phyloP scores from a whole-genome alignment of 148 eudicot species.

The Cornus florida region DNA sequence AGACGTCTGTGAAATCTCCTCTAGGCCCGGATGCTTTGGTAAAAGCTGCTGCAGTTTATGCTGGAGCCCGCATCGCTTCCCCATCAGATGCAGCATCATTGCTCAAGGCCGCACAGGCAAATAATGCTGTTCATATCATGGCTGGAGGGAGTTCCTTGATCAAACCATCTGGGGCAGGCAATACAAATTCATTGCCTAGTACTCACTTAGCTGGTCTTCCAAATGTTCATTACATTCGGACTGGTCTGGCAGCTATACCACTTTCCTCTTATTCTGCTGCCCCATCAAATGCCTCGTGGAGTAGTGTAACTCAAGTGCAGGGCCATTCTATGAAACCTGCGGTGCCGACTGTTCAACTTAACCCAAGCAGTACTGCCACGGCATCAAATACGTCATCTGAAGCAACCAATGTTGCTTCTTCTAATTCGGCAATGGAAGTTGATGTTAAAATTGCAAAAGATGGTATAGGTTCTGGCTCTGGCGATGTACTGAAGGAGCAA shows the following conservation, averaged over 20 bases:
- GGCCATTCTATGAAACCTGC: constrained; percentile 31
- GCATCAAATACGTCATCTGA: constrained; percentile 9
- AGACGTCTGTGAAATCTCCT: constrained; percentile 36
- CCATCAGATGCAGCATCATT: constrained; percentile 61
- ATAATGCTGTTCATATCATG: constrained; percentile 56
- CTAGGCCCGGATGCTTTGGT: constrained; percentile 54
- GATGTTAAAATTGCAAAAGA: not conserved
- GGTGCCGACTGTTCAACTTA: constrained; percentile 21
- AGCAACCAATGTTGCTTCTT: not conserved
- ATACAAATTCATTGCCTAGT: constrained; percentile 36
- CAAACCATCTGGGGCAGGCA: constrained; percentile 37
- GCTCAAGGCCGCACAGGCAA: constrained; percentile 64
- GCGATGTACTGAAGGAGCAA: constrained; percentile 19
- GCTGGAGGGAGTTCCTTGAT: constrained; percentile 37
- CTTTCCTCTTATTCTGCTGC: constrained; percentile 25
- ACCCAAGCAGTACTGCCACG: constrained; percentile 16
- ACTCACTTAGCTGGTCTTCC: constrained; percentile 7
- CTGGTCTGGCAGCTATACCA: constrained; percentile 39
- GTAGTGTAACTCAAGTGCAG: constrained; percentile 37
- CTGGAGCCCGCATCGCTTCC: constrained; percentile 84
- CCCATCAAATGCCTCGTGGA: constrained; percentile 22
- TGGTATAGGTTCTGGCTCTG: constrained; percentile 9
- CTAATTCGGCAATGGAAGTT: constrained; percentile 15
- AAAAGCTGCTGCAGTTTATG: constrained; percentile 85
- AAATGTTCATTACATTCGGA: constrained; percentile 62